Evolutionary conservation across 495 filamentous ascomycete species (phyloP).

Genomic region (Hyaloscypha variabilis): DNA sequence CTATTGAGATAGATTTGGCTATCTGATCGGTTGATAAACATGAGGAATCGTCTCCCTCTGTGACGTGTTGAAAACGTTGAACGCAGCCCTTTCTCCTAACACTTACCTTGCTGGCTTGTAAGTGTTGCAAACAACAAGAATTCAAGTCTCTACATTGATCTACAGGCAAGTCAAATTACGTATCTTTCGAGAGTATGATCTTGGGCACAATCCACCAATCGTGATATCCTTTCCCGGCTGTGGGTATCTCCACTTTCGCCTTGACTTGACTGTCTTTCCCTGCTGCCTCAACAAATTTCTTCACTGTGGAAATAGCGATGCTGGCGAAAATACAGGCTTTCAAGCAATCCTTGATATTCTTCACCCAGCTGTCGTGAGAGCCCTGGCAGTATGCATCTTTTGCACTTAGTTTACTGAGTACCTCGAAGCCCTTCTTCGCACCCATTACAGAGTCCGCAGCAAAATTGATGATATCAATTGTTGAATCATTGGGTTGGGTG

Average conservation of each 20-base stretch:
- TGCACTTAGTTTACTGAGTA: constrained; percentile 49
- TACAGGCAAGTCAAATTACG: constrained; percentile 12
- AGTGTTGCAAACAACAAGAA: too few relatives aligned
- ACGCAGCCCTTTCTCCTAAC: too few relatives aligned
- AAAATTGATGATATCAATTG: constrained; percentile 53
- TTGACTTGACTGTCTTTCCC: constrained; percentile 30
- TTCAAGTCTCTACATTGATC: neutral
- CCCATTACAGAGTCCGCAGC: constrained; percentile 61
- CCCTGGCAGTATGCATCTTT: constrained; percentile 48
- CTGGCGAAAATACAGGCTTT: constrained; percentile 68
- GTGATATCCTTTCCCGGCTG: constrained; percentile 60
- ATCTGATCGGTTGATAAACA: too few relatives aligned
- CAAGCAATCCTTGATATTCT: constrained; percentile 58
- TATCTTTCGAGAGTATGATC: constrained; percentile 36
- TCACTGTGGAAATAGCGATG: constrained; percentile 61
- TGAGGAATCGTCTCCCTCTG: too few relatives aligned
- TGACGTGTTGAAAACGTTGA: too few relatives aligned
- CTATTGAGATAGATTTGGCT: too few relatives aligned
- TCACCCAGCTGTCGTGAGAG: constrained; percentile 61
- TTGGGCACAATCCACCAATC: constrained; percentile 82
- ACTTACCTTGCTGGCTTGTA: too few relatives aligned
- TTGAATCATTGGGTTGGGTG: constrained; percentile 39
- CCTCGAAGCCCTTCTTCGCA: constrained; percentile 69
- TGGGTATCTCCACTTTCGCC: constrained; percentile 58
- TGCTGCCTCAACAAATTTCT: constrained; percentile 40